Conservation (phyloP, 75 land plant genomes). For the Sequoiadendron giganteum region DNA sequence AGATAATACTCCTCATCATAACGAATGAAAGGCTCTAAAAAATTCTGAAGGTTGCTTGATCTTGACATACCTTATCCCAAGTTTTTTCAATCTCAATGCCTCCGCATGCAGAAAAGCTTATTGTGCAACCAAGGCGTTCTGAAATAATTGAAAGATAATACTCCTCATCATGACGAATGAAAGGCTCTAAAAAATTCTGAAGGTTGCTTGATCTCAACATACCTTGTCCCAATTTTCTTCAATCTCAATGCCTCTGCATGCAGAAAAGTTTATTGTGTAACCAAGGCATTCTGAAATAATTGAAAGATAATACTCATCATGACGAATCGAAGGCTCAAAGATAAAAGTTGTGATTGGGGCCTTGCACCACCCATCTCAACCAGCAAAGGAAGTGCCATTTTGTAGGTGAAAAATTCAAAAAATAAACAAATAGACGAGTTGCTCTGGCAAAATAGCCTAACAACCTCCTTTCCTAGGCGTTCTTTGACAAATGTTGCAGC, state of each 20-base stretch:
- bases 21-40: slow-evolving; percentile 79
- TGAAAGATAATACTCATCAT: slow-evolving; percentile 72
- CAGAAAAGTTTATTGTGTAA: slow-evolving; percentile 70
- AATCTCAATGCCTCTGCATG: slow-evolving; percentile 84
- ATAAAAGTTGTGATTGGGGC: slow-evolving; percentile 81
- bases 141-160: slow-evolving; percentile 71
- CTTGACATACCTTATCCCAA: slow-evolving; percentile 71
- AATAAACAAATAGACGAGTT: neutral
- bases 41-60: neutral
- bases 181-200: slow-evolving; percentile 66
- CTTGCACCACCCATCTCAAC: slow-evolving; percentile 87
- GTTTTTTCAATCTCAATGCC: slow-evolving; percentile 90
- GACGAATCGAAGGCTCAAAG: slow-evolving; percentile 80
- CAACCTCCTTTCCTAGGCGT: slow-evolving; percentile 72
- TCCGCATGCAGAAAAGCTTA: slow-evolving; percentile 85
- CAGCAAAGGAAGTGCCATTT: slow-evolving; percentile 15
- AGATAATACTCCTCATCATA: slow-evolving; percentile 77
- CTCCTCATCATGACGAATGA: slow-evolving; percentile 75
- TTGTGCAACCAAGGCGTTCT: slow-evolving; percentile 66
- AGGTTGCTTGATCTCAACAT: neutral
- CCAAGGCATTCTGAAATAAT: slow-evolving; percentile 78
- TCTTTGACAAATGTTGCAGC: slow-evolving; percentile 64
- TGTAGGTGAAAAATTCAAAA: neutral
- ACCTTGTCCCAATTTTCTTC: slow-evolving; percentile 96
- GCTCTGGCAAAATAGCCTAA: neutral